Percentiles rank a stretch among this genome's conserved stretches.
phyloP scores from a whole-genome alignment of 305 asterid species.

The Ajuga reptans region DNA sequence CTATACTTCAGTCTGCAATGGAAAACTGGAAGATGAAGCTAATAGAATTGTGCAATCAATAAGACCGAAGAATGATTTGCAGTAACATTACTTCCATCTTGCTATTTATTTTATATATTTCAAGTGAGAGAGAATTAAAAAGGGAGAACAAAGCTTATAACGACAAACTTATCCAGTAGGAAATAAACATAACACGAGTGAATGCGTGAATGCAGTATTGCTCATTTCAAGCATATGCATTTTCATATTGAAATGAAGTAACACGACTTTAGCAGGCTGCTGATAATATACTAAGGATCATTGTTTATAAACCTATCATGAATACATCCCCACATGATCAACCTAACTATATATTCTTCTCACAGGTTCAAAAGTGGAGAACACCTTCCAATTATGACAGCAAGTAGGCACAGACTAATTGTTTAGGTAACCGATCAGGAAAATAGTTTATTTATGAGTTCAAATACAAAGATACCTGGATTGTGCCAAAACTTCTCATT shows the following conservation, averaged over 20 bases:
- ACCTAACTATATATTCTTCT: not conserved
- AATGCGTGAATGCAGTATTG: not conserved
- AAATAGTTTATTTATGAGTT: not conserved
- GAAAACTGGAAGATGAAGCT: not conserved
- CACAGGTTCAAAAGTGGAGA: not conserved
- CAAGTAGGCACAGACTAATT: not conserved
- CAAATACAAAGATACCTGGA: conserved; percentile 59
- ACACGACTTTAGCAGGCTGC: not conserved
- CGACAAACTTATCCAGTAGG: not conserved
- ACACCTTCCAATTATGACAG: not conserved
- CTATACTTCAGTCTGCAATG: not conserved
- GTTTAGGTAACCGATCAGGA: not conserved
- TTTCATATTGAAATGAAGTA: not conserved
- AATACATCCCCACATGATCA: not conserved
- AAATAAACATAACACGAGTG: not conserved
- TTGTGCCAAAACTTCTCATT: conserved; percentile 89
- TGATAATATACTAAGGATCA: not conserved
- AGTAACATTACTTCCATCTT: not conserved
- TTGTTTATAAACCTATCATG: not conserved
- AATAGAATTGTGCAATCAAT: not conserved
- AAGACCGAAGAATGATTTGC: not conserved
- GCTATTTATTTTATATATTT: not conserved
- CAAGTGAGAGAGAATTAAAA: not conserved
- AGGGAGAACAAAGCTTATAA: not conserved
- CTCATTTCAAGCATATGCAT: not conserved